Evolutionary conservation across 1,139 yeast species (phyloP).

Genomic region (Tardiomyces depauwii): DNA sequence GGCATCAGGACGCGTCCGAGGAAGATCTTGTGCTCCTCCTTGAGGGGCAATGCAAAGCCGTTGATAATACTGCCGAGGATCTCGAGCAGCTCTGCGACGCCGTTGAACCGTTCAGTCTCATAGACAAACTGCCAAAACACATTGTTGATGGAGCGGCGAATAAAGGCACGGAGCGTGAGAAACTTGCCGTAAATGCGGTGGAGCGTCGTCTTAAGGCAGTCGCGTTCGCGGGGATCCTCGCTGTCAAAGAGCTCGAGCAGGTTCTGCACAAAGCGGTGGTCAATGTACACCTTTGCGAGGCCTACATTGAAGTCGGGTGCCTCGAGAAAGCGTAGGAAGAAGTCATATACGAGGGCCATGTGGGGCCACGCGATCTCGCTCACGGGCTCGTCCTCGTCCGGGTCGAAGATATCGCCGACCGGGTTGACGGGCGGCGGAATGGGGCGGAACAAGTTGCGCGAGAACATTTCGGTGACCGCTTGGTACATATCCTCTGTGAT

Average conservation of each 20-base stretch:
- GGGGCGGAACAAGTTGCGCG: conserved; percentile 80
- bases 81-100: conserved; percentile 89
- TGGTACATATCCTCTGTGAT: conserved; percentile 87
- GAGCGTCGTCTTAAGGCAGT: conserved; percentile 84
- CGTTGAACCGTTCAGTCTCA: conserved; percentile 93
- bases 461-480: conserved; percentile 84
- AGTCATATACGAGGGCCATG: conserved; percentile 93
- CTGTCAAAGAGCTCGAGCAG: conserved; percentile 85
- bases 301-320: conserved; percentile 92
- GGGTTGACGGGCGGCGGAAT: conserved; percentile 98
- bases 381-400: conserved; percentile 98
- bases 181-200: conserved; percentile 96
- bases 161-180: conserved; percentile 78
- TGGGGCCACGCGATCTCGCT: conserved; percentile 98
- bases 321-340: conserved; percentile 84
- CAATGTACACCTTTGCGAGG: conserved; percentile 85
- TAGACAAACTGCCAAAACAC: conserved; percentile 88
- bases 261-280: conserved; percentile 74
- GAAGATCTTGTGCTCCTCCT: conserved; percentile 93
- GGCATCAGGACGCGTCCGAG: conserved; percentile 84
- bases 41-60: conserved; percentile 94
- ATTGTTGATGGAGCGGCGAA: conserved; percentile 82
- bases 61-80: conserved; percentile 92
- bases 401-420: conserved; percentile 89
- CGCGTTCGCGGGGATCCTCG: conserved; percentile 95